These are phyloP conservation scores for Pyrenophora teres DNA, from an alignment of 2,329 filamentous ascomycete species.

Conservation along the genomic window DNA sequence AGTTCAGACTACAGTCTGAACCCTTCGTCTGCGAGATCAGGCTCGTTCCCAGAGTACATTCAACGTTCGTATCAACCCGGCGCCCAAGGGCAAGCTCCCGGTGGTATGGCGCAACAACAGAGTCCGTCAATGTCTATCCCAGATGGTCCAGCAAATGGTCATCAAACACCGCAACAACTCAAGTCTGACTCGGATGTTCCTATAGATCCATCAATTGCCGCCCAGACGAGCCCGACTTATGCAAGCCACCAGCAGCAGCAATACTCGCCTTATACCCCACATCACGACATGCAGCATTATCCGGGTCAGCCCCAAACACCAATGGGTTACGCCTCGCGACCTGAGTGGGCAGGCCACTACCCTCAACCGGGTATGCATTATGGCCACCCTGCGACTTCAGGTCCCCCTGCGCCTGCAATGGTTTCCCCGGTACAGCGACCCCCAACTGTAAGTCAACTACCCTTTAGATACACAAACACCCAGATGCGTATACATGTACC, in stretches of 20 bases:
- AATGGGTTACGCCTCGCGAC: constrained; percentile 66
- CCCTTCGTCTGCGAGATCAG: constrained; percentile 75
- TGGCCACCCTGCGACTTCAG: constrained; percentile 62
- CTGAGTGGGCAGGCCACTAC: constrained; percentile 72
- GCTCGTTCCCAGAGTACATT: constrained; percentile 85
- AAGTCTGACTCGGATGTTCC: constrained; percentile 96
- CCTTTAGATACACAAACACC: not conserved
- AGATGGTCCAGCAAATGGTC: constrained; percentile 75
- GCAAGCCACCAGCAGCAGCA: constrained; percentile 71
- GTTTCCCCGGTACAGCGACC: constrained; percentile 64
- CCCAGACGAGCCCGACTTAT: constrained; percentile 89
- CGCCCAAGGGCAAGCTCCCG: constrained; percentile 73
- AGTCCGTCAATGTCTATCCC: constrained; percentile 93
- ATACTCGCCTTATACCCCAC: constrained; percentile 85
- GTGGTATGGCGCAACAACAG: constrained; percentile 98
- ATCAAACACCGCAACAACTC: constrained; percentile 67
- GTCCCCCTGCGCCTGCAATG: constrained; percentile 61
- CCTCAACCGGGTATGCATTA: constrained; percentile 51
- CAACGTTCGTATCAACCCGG: constrained; percentile 79
- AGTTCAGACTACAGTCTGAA: constrained; percentile 87
- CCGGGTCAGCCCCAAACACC: constrained; percentile 63
- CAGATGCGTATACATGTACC: not conserved
- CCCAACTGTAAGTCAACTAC: constrained; percentile 60
- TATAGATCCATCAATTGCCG: constrained; percentile 98
- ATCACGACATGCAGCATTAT: constrained; percentile 84